Conservation (phyloP, 169 alveolate genomes). For the Plasmodium fragile region DNA sequence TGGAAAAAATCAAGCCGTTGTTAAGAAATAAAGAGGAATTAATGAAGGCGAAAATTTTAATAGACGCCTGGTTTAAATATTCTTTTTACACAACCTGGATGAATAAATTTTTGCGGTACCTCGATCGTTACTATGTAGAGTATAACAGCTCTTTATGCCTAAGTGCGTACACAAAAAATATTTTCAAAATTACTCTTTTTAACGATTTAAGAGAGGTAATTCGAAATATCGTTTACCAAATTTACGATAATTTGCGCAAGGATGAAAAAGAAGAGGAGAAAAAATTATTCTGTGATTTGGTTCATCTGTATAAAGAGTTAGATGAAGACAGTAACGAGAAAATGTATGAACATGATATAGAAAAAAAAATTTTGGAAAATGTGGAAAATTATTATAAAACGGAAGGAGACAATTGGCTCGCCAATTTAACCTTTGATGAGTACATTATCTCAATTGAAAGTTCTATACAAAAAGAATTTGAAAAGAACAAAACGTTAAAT, state of each 20-base stretch:
- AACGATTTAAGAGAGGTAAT: conserved; percentile 48
- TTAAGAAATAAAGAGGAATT: conserved; percentile 18
- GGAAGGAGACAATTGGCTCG: conserved; percentile 71
- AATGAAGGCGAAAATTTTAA: conserved; percentile 38
- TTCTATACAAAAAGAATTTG: conserved; percentile 58
- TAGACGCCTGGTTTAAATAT: conserved; percentile 79
- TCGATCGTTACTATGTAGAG: conserved; percentile 78
- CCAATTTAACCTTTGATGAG: conserved; percentile 53
- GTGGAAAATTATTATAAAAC: conserved; percentile 59
- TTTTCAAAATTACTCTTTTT: conserved; percentile 58
- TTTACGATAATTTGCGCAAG: conserved; percentile 34
- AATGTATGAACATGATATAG: conserved; percentile 73
- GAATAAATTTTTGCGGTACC: conserved; percentile 80
- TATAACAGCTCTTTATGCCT: conserved; percentile 68
- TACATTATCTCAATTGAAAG: conserved; percentile 77
- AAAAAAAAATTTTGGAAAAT: conserved; percentile 58
- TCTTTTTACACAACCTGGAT: conserved; percentile 80
- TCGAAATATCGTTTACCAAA: conserved; percentile 37
- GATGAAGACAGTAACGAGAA: conserved; percentile 68
- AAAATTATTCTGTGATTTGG: conserved; percentile 60
- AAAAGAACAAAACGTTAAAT: conserved; percentile 45
- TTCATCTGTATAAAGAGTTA: conserved; percentile 52
- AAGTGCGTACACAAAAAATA: conserved; percentile 70
- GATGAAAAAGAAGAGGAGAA: conserved; percentile 38
- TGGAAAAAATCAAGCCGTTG: conserved; percentile 51